Evolutionary conservation across 176 grass and related monocot genomes (phyloP).

Genomic region (Oryza meridionalis): DNA sequence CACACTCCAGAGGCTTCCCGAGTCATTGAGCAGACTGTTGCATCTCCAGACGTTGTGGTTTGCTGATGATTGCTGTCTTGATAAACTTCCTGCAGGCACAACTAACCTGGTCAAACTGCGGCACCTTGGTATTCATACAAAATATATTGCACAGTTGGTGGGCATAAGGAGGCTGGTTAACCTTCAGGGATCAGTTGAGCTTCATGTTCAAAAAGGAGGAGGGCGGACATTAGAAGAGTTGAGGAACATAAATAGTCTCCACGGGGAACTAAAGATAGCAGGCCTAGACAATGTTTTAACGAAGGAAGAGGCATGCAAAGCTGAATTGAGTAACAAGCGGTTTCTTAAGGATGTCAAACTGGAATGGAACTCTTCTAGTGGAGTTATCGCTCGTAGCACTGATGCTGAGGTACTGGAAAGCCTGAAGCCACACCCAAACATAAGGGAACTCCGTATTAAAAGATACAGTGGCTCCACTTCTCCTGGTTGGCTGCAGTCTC

Average conservation of each 20-base stretch:
- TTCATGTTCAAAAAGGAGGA: slow-evolving; percentile 25
- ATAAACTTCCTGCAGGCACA: slow-evolving; percentile 22
- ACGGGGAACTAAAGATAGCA: neutral
- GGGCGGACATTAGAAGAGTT: slow-evolving; percentile 6
- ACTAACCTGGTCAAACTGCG: slow-evolving; percentile 17
- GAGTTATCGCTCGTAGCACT: neutral
- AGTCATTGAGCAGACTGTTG: slow-evolving; percentile 3
- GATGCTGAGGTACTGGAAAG: slow-evolving; percentile 28
- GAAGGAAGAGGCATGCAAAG: slow-evolving; percentile 27
- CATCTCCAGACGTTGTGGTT: slow-evolving; percentile 28
- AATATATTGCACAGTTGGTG: slow-evolving; percentile 11
- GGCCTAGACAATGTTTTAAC: slow-evolving; percentile 28
- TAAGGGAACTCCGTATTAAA: slow-evolving; percentile 35
- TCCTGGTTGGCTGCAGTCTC: slow-evolving; percentile 26
- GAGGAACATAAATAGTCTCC: neutral
- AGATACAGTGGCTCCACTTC: slow-evolving; percentile 25
- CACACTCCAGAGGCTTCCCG: too few species aligned
- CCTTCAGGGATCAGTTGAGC: slow-evolving; percentile 31
- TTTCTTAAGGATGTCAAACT: slow-evolving; percentile 25
- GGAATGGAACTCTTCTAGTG: slow-evolving; percentile 34
- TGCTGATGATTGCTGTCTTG: neutral
- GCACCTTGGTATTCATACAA: slow-evolving; percentile 30
- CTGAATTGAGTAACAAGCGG: slow-evolving; percentile 11
- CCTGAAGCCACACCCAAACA: slow-evolving; percentile 30
- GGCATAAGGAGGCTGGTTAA: slow-evolving; percentile 2